Conservation (phyloP, 2,329 filamentous ascomycete genomes). For the Aspergillus persii region DNA sequence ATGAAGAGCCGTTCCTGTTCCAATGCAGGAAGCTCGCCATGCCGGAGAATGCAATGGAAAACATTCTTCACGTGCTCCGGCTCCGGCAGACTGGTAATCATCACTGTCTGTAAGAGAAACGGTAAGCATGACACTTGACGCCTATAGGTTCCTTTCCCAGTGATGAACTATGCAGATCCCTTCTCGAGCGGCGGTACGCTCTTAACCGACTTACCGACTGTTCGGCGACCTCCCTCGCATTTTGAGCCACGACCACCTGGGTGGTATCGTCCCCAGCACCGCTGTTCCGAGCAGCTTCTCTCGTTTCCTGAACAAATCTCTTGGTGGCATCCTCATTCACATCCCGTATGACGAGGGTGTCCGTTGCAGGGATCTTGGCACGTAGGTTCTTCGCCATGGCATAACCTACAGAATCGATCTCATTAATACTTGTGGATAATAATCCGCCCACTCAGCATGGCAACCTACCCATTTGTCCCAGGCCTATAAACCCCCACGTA, state of each 20-base stretch:
- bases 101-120: conserved; percentile 63
- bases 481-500: conserved; percentile 59
- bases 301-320: conserved; percentile 57
- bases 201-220: conserved; percentile 57
- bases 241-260: conserved; percentile 56
- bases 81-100: conserved; percentile 87
- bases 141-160: background rate
- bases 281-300: conserved; percentile 29
- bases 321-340: conserved; percentile 58
- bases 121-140: background rate
- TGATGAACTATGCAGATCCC: background rate
- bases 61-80: conserved; percentile 83
- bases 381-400: conserved; percentile 72
- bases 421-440: background rate
- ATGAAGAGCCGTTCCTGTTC: conserved; percentile 75
- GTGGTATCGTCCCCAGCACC: conserved; percentile 36
- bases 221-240: conserved; percentile 62
- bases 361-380: conserved; percentile 61
- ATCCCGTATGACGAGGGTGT: conserved; percentile 65
- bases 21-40: conserved; percentile 49
- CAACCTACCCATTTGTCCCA: conserved; percentile 60
- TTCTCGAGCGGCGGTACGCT: background rate
- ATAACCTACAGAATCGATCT: conserved; percentile 51
- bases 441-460: background rate
- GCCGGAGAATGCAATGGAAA: conserved; percentile 71